A percentile compares a stretch with the other conserved stretches of the same genome.
Conservation (phyloP, 2,329 filamentous ascomycete genomes). For the Microsporum audouinii region DNA sequence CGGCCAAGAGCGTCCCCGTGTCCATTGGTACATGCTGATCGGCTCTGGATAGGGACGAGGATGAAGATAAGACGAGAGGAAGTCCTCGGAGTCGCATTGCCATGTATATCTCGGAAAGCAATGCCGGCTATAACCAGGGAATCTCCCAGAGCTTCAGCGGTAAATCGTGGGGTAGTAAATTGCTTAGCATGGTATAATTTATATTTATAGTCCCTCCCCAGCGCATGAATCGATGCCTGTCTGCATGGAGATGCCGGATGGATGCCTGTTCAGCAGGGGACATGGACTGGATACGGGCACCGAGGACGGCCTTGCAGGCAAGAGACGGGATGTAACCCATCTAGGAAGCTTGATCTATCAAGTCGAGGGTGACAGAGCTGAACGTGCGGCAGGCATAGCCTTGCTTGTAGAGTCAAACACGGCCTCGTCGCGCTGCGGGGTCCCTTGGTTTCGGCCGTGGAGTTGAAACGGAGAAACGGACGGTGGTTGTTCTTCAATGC, state of each 20-base stretch:
- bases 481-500: not conserved
- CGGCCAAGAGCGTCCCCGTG: not conserved
- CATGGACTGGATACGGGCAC: not conserved
- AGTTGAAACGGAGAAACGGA: not conserved
- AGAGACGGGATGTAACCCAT: not conserved
- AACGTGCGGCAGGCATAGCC: not conserved
- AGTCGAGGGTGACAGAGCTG: not conserved
- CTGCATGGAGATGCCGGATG: not conserved
- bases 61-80: conserved; percentile 36
- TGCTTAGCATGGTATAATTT: not conserved
- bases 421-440: not conserved
- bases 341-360: not conserved
- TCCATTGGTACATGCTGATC: not conserved
- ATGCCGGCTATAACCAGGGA: not conserved
- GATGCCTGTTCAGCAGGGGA: not conserved
- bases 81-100: conserved; percentile 40
- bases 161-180: not conserved
- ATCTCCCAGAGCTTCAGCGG: not conserved
- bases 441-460: not conserved
- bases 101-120: conserved; percentile 35
- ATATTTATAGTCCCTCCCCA: not conserved
- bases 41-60: not conserved
- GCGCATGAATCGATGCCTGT: not conserved
- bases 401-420: not conserved
- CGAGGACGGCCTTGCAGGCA: not conserved